Percentiles rank a stretch among this genome's conserved stretches.
These are phyloP conservation scores for Cladosporium sp. DNA, from an alignment of 2,329 filamentous ascomycete species.

Conservation along the genomic window DNA sequence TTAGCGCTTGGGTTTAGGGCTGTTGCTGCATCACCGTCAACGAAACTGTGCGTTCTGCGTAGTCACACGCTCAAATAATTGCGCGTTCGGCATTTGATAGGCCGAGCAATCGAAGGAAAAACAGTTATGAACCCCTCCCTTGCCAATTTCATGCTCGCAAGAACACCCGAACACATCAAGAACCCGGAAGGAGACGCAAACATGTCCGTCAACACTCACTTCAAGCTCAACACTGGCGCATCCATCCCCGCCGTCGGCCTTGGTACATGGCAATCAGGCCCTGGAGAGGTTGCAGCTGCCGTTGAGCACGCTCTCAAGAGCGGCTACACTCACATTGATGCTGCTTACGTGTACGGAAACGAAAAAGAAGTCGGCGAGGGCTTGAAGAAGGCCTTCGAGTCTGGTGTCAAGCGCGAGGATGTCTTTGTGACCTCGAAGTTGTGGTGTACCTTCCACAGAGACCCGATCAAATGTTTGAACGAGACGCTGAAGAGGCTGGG, in stretches of 20 bases:
- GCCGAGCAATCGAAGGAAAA: not conserved
- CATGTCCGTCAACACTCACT: constrained; percentile 26
- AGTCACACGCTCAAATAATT: not conserved
- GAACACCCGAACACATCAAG: constrained; percentile 23
- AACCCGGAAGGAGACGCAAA: constrained; percentile 19
- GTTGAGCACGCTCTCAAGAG: constrained; percentile 42
- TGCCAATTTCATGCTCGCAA: constrained; percentile 26
- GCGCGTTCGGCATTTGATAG: constrained; percentile 5
- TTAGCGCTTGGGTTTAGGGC: constrained; percentile 1
- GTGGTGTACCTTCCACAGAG: constrained; percentile 65
- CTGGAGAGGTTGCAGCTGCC: constrained; percentile 43
- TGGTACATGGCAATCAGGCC: constrained; percentile 34
- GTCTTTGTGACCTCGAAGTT: constrained; percentile 49
- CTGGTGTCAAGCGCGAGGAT: constrained; percentile 24
- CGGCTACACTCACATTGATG: constrained; percentile 57
- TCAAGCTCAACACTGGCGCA: constrained; percentile 34
- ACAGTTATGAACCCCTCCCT: constrained; percentile 25
- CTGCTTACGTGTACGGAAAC: constrained; percentile 46
- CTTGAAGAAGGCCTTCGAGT: constrained; percentile 49
- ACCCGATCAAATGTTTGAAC: constrained; percentile 66
- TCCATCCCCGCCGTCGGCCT: constrained; percentile 34
- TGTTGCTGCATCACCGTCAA: not conserved
- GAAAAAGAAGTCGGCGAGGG: constrained; percentile 41
- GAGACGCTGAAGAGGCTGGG: constrained; percentile 68
- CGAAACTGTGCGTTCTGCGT: not conserved